phyloP scores from a whole-genome alignment of 257 asterid genomes.

The Solanum megistacrolobum region DNA sequence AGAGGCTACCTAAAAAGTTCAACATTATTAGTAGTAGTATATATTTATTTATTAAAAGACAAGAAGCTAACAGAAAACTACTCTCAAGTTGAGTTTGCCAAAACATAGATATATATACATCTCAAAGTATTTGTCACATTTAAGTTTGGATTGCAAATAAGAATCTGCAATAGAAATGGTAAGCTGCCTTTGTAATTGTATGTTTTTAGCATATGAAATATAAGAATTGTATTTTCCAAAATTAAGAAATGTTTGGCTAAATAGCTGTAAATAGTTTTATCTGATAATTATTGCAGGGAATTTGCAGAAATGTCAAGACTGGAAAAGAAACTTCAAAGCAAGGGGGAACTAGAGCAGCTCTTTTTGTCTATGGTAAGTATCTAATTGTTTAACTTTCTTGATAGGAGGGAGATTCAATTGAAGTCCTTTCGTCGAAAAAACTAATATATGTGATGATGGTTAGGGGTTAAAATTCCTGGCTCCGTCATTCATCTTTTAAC shows the following conservation, averaged over 20 bases:
- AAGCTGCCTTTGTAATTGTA: background rate
- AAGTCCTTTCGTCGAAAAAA: background rate
- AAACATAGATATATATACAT: background rate
- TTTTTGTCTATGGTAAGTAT: slow-evolving; percentile 6
- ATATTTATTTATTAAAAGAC: background rate
- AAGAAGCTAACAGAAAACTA: background rate
- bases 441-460: background rate
- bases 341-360: background rate
- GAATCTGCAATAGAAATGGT: background rate
- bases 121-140: background rate
- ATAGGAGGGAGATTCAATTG: background rate
- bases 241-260: background rate
- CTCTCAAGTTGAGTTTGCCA: background rate
- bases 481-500: background rate
- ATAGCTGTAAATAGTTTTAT: background rate
- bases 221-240: background rate
- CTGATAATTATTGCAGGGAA: background rate
- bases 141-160: background rate
- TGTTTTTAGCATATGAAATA: background rate
- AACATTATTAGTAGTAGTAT: background rate
- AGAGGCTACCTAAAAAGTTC: background rate
- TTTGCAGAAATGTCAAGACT: background rate
- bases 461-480: background rate
- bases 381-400: background rate
- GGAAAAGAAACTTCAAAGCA: background rate